phyloP scores from a whole-genome alignment of 1,139 yeast genomes.

The Kluyveromyces sp. region DNA sequence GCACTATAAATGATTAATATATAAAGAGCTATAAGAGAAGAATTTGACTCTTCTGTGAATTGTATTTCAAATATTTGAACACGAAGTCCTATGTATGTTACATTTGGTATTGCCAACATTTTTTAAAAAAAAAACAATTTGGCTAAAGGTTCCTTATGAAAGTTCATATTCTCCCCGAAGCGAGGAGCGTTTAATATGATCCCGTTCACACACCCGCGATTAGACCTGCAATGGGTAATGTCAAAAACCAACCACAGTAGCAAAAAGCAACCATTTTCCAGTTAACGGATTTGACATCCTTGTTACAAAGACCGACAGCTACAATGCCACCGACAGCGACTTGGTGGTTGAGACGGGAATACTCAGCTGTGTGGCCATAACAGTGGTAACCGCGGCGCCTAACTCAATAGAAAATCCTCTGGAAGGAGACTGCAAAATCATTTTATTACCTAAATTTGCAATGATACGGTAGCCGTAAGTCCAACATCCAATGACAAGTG shows the following conservation, averaged over 20 bases:
- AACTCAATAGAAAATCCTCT: slow-evolving; percentile 75
- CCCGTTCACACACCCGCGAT: slow-evolving; percentile 63
- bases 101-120: too few relatives aligned
- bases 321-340: slow-evolving; percentile 78
- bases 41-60: too few relatives aligned
- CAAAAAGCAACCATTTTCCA: slow-evolving; percentile 75
- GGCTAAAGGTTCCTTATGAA: background rate
- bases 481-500: slow-evolving; percentile 66
- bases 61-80: too few relatives aligned
- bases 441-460: slow-evolving; percentile 64
- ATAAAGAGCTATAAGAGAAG: too few relatives aligned
- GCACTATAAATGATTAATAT: too few relatives aligned
- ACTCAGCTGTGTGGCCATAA: slow-evolving; percentile 64
- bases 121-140: too few relatives aligned
- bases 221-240: slow-evolving; percentile 68
- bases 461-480: slow-evolving; percentile 66
- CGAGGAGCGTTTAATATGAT: slow-evolving; percentile 63
- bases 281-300: slow-evolving; percentile 55
- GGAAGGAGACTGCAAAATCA: slow-evolving; percentile 71
- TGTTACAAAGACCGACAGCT: slow-evolving; percentile 67
- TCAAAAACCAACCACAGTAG: slow-evolving; percentile 65
- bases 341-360: slow-evolving; percentile 77
- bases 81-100: too few relatives aligned
- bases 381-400: slow-evolving; percentile 72
- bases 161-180: slow-evolving; percentile 35